Base-by-base conservation (phyloP, 2,329 filamentous ascomycete species). In the Aspergillus carbonarius region DNA sequence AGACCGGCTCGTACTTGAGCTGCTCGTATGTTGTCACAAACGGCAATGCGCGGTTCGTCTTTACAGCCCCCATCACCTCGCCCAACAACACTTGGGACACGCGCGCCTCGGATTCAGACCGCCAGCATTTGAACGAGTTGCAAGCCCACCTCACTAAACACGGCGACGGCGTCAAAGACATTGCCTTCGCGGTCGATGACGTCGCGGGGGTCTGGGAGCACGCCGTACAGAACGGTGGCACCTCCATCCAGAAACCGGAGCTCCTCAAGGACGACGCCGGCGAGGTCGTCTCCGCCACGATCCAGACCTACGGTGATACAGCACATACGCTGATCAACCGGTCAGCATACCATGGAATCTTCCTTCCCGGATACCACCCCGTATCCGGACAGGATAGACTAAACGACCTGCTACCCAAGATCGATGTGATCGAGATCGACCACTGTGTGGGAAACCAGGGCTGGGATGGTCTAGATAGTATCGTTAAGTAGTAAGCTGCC, bases 361-460 rank as follows among this genome's bases (percentile, higher is more conserved):
- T 96, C 78, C 82, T 96, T 35, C 92, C 92, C 0, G 91, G 90
- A 8, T 96, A 88, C 80, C 82, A 83, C 44, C 74, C 83, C 2
- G 81, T 84, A 52, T 74, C 68, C 2, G 62, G 65, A 8, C 60
- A 61, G 15, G 82, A 85, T 62, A 75, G 79, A 0, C 70, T 82
- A 23, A 69, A 72, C 30, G 62, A 68, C 17, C 66, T 70, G 40
- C 78, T 90, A 3, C 91, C 92, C 0, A 63, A 76, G 0, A 83
- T 96, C 17, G 74, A 81, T 6, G 83, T 96, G 53, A 81, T 85
- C 59, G 87, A 87, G 67, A 91, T 96, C 76, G 92, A 96, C 77
- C 92, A 96, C 82, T 96, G 92, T 78, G 92, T 96, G 67, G 93
- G 92, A 68, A 96, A 96, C 82, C 92, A 96, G 80, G 87, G 90